A percentile compares a stretch with the other conserved stretches of the same genome.
Conservation (phyloP, 2,329 filamentous ascomycete species). For the Aspergillus ibericus region DNA sequence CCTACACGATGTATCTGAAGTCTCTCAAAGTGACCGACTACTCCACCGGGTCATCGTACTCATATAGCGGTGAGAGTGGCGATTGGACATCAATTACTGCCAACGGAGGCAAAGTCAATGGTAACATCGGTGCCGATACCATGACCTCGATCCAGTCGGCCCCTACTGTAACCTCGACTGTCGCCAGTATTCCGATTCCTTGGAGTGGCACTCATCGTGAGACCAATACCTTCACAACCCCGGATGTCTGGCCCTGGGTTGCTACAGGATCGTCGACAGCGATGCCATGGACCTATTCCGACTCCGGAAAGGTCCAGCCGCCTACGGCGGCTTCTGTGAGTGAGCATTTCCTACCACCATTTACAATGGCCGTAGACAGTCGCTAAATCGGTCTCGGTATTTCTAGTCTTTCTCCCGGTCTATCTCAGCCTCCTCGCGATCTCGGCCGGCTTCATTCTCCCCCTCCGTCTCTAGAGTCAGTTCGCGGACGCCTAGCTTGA, state of each 20-base stretch:
- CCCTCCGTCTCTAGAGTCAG: slow-evolving; percentile 47
- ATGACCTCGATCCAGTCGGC: slow-evolving; percentile 49
- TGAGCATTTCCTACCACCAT: slow-evolving; percentile 49
- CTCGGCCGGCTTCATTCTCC: slow-evolving; percentile 47
- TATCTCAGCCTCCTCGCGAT: slow-evolving; percentile 53
- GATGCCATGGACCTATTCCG: slow-evolving; percentile 80
- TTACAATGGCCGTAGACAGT: slow-evolving; percentile 8
- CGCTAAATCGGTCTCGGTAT: slow-evolving; percentile 28
- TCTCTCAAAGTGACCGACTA: slow-evolving; percentile 81
- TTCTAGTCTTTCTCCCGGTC: slow-evolving; percentile 49
- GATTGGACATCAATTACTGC: slow-evolving; percentile 79
- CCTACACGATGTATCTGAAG: slow-evolving; percentile 82
- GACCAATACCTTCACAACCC: slow-evolving; percentile 52
- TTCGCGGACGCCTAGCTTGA: slow-evolving; percentile 8
- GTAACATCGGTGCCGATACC: slow-evolving; percentile 50
- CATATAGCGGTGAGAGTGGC: slow-evolving; percentile 75
- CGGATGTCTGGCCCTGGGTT: slow-evolving; percentile 70
- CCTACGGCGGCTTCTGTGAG: slow-evolving; percentile 66
- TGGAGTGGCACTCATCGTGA: slow-evolving; percentile 54
- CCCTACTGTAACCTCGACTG: slow-evolving; percentile 63
- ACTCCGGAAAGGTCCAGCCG: slow-evolving; percentile 76
- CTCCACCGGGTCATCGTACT: slow-evolving; percentile 83
- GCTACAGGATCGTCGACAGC: slow-evolving; percentile 47
- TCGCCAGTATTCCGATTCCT: slow-evolving; percentile 65
- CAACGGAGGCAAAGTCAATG: slow-evolving; percentile 74